phyloP scores from a whole-genome alignment of 2,329 filamentous ascomycete species.

The Shiraia sp. region DNA sequence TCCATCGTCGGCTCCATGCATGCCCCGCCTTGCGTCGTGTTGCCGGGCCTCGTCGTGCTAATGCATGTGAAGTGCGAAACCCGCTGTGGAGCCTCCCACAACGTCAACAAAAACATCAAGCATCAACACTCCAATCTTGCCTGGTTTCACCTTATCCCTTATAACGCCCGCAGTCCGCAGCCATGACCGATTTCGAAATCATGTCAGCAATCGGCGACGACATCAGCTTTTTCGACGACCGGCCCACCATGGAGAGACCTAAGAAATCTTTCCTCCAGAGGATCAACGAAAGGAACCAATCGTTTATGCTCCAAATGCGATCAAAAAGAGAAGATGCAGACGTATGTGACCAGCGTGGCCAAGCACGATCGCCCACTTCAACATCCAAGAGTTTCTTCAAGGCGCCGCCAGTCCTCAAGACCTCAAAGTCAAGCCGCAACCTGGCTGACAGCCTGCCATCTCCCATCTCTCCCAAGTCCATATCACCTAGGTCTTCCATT shows the following conservation, averaged over 20 bases:
- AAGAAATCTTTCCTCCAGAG: conserved; percentile 21
- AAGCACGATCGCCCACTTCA: conserved; percentile 8
- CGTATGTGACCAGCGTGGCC: background rate
- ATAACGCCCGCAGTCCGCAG: background rate
- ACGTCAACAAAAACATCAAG: conserved; percentile 9
- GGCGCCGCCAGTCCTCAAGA: background rate
- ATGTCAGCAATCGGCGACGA: conserved; percentile 15
- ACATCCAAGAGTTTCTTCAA: conserved; percentile 4
- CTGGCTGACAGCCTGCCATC: conserved; percentile 4
- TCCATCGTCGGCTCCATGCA: background rate
- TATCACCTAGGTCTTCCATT: too few relatives aligned
- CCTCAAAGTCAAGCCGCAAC: conserved; percentile 7
- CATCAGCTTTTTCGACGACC: conserved; percentile 11
- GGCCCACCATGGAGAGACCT: conserved; percentile 8
- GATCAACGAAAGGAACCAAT: conserved; percentile 13
- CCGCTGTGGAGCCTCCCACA: background rate
- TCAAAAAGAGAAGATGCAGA: conserved; percentile 7
- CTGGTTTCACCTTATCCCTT: background rate
- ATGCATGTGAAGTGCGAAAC: background rate
- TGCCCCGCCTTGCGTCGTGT: conserved; percentile 3
- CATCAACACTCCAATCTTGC: conserved; percentile 4
- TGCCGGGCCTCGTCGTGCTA: background rate
- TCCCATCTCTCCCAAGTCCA: conserved; percentile 5
- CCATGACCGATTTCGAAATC: conserved; percentile 6
- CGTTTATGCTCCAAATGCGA: conserved; percentile 14